phyloP scores from a whole-genome alignment of 176 grass and related monocot species.

The Cenchrus purpureus region DNA sequence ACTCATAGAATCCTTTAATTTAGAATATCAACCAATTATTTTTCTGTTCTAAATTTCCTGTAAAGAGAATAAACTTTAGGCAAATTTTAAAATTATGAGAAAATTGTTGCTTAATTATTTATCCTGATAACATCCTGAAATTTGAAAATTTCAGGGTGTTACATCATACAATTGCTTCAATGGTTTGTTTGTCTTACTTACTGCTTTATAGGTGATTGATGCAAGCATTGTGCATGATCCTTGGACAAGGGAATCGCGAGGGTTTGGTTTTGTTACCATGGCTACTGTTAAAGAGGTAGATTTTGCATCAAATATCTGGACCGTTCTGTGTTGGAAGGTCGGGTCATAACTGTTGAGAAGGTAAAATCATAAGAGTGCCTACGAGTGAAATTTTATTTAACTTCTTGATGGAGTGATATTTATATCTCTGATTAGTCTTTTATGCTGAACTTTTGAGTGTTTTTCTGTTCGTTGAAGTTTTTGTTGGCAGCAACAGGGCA shows the following conservation, averaged over 20 bases:
- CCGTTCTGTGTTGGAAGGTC: slow-evolving; percentile 76
- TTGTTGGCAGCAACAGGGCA: slow-evolving; percentile 71
- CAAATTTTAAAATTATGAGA: too few relatives aligned
- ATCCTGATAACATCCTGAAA: too few relatives aligned
- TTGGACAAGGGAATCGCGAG: slow-evolving; percentile 77
- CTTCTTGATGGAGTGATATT: slow-evolving; percentile 23
- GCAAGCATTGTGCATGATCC: slow-evolving; percentile 75
- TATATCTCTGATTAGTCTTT: slow-evolving; percentile 23
- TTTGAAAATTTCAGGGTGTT: too few relatives aligned
- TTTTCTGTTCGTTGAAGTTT: slow-evolving; percentile 61
- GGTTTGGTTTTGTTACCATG: slow-evolving; percentile 98
- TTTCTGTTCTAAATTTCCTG: too few relatives aligned
- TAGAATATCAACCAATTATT: too few relatives aligned
- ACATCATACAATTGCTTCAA: neutral
- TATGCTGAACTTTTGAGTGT: slow-evolving; percentile 50
- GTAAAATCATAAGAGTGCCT: slow-evolving; percentile 34
- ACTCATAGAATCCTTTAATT: too few relatives aligned
- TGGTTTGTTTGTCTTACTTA: neutral
- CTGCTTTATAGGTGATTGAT: slow-evolving; percentile 57
- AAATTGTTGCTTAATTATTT: too few relatives aligned
- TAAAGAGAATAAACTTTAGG: too few relatives aligned
- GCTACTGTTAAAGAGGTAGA: slow-evolving; percentile 64
- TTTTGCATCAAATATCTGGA: slow-evolving; percentile 83
- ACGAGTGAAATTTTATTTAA: neutral
- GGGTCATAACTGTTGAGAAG: slow-evolving; percentile 95